Conservation (phyloP, 768 basidiomycete species). For the Hygrophoropsis aurantiaca region DNA sequence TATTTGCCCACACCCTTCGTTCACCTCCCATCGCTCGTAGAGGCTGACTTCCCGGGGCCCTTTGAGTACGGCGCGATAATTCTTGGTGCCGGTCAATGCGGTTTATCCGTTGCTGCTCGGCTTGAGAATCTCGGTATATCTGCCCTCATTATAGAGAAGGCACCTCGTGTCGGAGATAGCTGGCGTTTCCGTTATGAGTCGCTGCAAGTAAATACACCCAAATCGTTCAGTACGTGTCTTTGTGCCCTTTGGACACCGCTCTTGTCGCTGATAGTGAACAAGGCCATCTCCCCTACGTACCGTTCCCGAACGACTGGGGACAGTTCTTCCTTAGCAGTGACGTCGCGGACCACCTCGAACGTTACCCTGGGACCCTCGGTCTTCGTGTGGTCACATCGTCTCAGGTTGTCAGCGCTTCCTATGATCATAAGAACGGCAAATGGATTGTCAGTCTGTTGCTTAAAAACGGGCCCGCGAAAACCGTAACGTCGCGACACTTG, state of each 20-base stretch:
- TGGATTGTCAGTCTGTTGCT: not conserved
- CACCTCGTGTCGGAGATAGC: conserved; percentile 56
- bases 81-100: conserved; percentile 37
- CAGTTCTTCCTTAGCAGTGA: conserved; percentile 3
- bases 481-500: conserved; percentile 1
- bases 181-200: conserved; percentile 70
- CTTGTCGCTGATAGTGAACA: not conserved
- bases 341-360: conserved; percentile 10
- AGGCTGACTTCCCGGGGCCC: no score
- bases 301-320: conserved; percentile 2
- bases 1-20: no score
- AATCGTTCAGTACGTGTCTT: conserved; percentile 4
- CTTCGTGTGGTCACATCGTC: conserved; percentile 5
- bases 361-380: conserved; percentile 6
- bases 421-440: not conserved
- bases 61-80: conserved; percentile 45
- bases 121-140: conserved; percentile 46
- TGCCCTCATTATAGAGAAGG: conserved; percentile 62
- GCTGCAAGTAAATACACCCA: conserved; percentile 25
- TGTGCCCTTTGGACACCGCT: no score
- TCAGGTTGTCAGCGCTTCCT: not conserved
- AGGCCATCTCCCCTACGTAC: conserved; percentile 7
- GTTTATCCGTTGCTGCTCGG: conserved; percentile 19
- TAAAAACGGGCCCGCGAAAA: not conserved
- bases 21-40: no score